These are phyloP conservation scores for Flaveria bidentis DNA, from an alignment of 129 eudicot species.

Conservation along the genomic window DNA sequence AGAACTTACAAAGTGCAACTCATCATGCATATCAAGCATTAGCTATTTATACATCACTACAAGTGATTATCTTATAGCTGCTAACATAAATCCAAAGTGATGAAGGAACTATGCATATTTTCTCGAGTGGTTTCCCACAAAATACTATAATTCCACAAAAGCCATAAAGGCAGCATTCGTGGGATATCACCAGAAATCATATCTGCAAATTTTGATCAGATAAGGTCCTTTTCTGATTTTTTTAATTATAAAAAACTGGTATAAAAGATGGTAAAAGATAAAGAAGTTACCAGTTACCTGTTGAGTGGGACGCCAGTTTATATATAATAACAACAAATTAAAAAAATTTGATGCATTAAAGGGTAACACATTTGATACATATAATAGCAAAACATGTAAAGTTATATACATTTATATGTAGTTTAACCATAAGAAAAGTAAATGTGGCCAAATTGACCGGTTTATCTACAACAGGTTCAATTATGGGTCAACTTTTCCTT, in stretches of 20 bases:
- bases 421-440: neutral
- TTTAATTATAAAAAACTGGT: neutral
- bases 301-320: neutral
- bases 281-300: neutral
- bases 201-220: neutral
- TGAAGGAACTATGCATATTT: neutral
- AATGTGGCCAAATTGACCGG: neutral
- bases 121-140: neutral
- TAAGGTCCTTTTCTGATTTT: neutral
- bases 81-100: conserved; percentile 18
- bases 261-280: neutral
- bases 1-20: neutral
- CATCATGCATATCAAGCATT: conserved; percentile 6
- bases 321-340: neutral
- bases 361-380: neutral
- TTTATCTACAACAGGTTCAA: neutral
- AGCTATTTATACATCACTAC: neutral
- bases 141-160: neutral
- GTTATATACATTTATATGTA: neutral
- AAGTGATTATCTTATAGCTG: neutral
- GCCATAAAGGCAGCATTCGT: neutral
- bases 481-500: neutral
- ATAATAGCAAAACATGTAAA: neutral
- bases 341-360: neutral
- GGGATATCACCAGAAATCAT: neutral